A percentile compares a stretch with the other conserved stretches of the same genome.
Evolutionary conservation across 768 basidiomycete species (phyloP).

Genomic region (Glaciozyma antarctica): DNA sequence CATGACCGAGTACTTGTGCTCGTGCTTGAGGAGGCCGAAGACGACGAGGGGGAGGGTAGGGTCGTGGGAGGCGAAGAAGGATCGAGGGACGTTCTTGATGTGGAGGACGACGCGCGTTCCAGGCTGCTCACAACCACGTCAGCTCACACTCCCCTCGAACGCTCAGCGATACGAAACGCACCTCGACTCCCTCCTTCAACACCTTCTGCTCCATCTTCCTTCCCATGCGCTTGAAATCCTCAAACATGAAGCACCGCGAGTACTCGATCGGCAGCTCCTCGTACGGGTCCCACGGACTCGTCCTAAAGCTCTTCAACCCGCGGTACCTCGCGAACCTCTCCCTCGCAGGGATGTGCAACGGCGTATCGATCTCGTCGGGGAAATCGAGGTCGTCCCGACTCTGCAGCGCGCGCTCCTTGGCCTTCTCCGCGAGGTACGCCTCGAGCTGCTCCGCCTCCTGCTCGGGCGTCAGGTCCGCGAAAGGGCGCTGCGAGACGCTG

Average conservation of each 20-base stretch:
- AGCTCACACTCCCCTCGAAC: too few species aligned
- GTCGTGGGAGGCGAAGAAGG: conserved; percentile 44
- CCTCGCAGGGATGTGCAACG: conserved; percentile 66
- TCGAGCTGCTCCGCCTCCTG: conserved; percentile 70
- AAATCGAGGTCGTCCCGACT: conserved; percentile 76
- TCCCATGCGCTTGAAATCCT: conserved; percentile 82
- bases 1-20: conserved; percentile 86
- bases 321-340: conserved; percentile 84
- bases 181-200: conserved; percentile 62
- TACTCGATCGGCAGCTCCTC: conserved; percentile 93
- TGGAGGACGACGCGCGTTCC: conserved; percentile 70
- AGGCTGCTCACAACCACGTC: conserved; percentile 47
- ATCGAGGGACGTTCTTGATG: conserved; percentile 63
- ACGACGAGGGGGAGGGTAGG: conserved; percentile 50
- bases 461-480: conserved; percentile 64
- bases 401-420: conserved; percentile 51
- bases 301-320: conserved; percentile 82
- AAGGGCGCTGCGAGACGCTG: conserved; percentile 22
- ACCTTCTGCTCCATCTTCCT: conserved; percentile 54
- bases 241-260: conserved; percentile 90
- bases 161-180: conserved; percentile 39
- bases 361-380: conserved; percentile 94
- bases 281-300: conserved; percentile 94
- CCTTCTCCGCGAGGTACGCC: conserved; percentile 38
- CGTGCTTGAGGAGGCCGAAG: conserved; percentile 81